Evolutionary conservation across 768 basidiomycete species (phyloP).

Genomic region (Boletus tomentosulus): DNA sequence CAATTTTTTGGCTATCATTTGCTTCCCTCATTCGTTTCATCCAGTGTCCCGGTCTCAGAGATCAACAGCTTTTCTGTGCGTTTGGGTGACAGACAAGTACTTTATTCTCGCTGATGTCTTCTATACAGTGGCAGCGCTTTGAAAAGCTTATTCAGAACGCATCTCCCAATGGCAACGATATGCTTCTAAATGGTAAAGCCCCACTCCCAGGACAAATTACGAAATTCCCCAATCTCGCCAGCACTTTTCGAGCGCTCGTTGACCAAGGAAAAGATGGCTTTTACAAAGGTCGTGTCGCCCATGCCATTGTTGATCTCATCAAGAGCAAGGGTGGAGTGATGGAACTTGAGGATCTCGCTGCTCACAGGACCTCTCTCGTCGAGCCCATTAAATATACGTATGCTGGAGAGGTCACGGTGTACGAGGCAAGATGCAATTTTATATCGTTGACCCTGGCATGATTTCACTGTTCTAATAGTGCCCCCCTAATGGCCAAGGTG

Average conservation of each 20-base stretch:
- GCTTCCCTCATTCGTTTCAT: background rate
- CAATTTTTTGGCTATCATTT: background rate
- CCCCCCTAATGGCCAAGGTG: conserved; percentile 94
- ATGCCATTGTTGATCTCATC: conserved; percentile 85
- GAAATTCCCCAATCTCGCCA: conserved; percentile 74
- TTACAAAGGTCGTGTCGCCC: conserved; percentile 87
- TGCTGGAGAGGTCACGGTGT: conserved; percentile 78
- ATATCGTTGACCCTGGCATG: background rate
- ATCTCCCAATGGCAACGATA: conserved; percentile 81
- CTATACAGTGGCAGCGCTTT: conserved; percentile 41
- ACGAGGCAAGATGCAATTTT: conserved; percentile 59
- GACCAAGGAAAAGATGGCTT: conserved; percentile 87
- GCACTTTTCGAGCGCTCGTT: conserved; percentile 77
- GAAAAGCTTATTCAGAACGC: conserved; percentile 74
- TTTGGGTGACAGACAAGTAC: background rate
- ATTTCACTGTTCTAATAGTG: conserved; percentile 46
- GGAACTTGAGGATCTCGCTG: conserved; percentile 90
- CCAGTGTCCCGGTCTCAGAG: conserved; percentile 84
- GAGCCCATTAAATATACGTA: conserved; percentile 93
- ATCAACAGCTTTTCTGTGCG: conserved; percentile 59
- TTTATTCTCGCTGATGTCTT: conserved; percentile 4
- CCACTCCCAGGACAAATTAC: conserved; percentile 85
- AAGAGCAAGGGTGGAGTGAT: conserved; percentile 87
- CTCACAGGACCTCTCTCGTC: conserved; percentile 73
- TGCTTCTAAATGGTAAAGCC: conserved; percentile 80